Evolutionary conservation across 140 eudicot species (phyloP).

Genomic region (Senecio squalidus): DNA sequence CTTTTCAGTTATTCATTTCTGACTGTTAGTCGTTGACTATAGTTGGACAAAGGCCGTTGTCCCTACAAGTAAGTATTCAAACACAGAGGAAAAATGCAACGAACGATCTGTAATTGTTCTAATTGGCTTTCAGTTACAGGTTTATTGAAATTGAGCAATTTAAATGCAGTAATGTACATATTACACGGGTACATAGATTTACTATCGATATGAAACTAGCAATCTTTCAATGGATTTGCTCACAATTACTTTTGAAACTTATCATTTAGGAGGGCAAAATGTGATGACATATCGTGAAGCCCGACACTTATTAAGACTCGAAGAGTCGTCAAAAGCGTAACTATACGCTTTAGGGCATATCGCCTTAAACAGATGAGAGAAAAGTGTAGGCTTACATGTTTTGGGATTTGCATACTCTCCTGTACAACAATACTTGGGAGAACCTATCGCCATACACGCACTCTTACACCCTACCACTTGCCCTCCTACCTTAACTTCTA

Average conservation of each 20-base stretch:
- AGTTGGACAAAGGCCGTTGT: too few species aligned
- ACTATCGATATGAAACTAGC: neutral
- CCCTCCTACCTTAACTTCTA: constrained; percentile 45
- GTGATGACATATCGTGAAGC: constrained; percentile 71
- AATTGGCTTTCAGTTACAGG: neutral
- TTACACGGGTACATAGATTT: neutral
- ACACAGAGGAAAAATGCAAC: too few species aligned
- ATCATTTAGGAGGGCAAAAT: constrained; percentile 84
- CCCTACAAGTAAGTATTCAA: neutral
- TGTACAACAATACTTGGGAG: constrained; percentile 65
- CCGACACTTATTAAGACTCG: constrained; percentile 69
- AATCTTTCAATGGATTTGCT: neutral
- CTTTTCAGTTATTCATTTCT: too few species aligned
- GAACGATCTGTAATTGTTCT: too few species aligned
- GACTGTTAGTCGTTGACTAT: too few species aligned
- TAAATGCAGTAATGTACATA: constrained; percentile 3
- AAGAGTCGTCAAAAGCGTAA: constrained; percentile 67
- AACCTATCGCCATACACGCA: constrained; percentile 63
- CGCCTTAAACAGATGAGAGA: constrained; percentile 58
- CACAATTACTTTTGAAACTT: neutral
- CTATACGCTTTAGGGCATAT: constrained; percentile 85
- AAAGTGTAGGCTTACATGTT: constrained; percentile 54
- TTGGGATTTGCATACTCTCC: constrained; percentile 53
- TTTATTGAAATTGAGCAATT: neutral
- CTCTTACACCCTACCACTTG: constrained; percentile 81